A percentile compares a stretch with the other conserved stretches of the same genome.
Conservation (phyloP, 306 rosid species). For the Cicer judaicum region DNA sequence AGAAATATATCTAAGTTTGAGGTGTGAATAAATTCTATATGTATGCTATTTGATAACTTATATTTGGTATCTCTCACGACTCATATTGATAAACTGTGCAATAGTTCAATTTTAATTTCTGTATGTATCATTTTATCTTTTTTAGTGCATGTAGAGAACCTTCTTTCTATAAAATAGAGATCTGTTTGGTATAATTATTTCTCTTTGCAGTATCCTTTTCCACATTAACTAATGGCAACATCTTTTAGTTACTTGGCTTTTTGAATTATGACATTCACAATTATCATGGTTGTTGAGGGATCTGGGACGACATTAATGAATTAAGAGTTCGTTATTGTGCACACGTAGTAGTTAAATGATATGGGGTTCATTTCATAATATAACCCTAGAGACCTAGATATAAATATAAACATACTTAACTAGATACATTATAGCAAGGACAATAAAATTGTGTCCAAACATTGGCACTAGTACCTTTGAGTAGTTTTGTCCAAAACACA, state of each 20-base stretch:
- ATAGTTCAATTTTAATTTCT: not conserved
- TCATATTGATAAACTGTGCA: not conserved
- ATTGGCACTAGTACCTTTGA: not conserved
- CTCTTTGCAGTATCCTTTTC: slow-evolving; percentile 14
- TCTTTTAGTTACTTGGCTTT: slow-evolving; percentile 19
- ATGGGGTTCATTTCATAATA: not conserved
- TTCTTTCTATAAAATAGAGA: not conserved
- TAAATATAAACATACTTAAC: slow-evolving; percentile 11
- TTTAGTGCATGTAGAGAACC: slow-evolving; percentile 10
- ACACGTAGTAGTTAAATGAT: not conserved
- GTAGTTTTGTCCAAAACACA: not conserved
- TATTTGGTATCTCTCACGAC: slow-evolving; percentile 5
- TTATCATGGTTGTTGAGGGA: slow-evolving; percentile 8
- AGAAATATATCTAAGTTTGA: slow-evolving; percentile 92
- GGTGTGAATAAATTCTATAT: slow-evolving; percentile 55
- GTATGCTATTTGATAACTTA: not conserved
- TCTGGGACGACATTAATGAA: not conserved
- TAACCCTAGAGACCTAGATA: not conserved
- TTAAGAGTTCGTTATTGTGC: not conserved
- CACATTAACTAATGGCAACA: not conserved
- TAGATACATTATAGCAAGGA: slow-evolving; percentile 12
- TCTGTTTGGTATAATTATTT: slow-evolving; percentile 8
- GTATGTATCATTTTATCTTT: not conserved
- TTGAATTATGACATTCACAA: not conserved
- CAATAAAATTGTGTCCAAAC: not conserved